phyloP scores from a whole-genome alignment of 2,329 filamentous ascomycete genomes.

The Leptographium galeiforme region DNA sequence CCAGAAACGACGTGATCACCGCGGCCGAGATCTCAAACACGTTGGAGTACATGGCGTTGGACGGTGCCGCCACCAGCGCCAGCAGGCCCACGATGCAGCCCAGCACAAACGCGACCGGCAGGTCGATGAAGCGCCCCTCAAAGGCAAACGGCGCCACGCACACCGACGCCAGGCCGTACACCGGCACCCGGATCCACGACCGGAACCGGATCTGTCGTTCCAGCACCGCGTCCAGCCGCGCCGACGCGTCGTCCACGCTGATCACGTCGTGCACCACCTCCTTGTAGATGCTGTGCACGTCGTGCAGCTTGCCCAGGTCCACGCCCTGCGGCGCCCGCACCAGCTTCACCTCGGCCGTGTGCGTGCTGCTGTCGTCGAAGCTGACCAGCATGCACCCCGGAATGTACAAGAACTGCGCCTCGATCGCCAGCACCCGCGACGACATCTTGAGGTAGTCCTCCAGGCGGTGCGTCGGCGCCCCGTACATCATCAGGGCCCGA shows the following conservation, averaged over 20 bases:
- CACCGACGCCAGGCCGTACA: constrained; percentile 65
- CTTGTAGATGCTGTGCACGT: constrained; percentile 68
- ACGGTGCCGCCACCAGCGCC: constrained; percentile 61
- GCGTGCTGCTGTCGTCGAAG: constrained; percentile 61
- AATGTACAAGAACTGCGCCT: constrained; percentile 80
- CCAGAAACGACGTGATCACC: constrained; percentile 52
- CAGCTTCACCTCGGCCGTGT: constrained; percentile 70
- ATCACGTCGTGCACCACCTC: constrained; percentile 69
- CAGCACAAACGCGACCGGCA: constrained; percentile 64
- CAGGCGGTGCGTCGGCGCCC: constrained; percentile 78
- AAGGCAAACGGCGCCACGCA: constrained; percentile 73
- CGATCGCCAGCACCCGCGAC: constrained; percentile 74
- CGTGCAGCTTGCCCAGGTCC: constrained; percentile 59
- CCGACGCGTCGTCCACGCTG: constrained; percentile 55
- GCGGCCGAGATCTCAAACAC: constrained; percentile 35
- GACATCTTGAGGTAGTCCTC: constrained; percentile 91
- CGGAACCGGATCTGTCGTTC: constrained; percentile 30
- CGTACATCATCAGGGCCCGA: constrained; percentile 75
- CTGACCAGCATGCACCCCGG: constrained; percentile 91
- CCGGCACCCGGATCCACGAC: constrained; percentile 42
- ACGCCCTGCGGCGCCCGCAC: constrained; percentile 56
- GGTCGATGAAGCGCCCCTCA: constrained; percentile 59
- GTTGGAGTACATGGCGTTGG: constrained; percentile 47
- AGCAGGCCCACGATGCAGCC: constrained; percentile 62
- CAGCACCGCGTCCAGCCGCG: constrained; percentile 43